Base-by-base conservation (phyloP, 176 grass and related monocot species). In the Carex scoparia region DNA sequence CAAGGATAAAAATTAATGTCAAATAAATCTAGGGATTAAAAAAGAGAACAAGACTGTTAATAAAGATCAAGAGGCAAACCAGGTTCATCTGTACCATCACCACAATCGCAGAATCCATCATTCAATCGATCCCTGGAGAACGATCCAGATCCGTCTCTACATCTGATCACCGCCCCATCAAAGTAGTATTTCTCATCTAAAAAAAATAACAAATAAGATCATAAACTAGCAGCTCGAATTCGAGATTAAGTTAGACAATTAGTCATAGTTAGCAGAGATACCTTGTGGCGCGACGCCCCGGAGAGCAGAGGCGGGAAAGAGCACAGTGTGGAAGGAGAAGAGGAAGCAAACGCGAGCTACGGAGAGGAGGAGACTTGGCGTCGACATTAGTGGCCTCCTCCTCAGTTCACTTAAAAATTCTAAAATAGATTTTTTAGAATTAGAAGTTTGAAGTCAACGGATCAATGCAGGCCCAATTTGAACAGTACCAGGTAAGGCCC, bases 141-240 rank as follows among this genome's bases (percentile, higher is more conserved):
- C 44, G 85, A 92, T 28, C 88, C 87, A 46, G 88, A 90, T 59
- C 95, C 93, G 13, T 98, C 93, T 84, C 89, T 93, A 90, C 95
- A 98, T 64, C 80, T 78, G 55, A 98, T 98, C 77, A 95, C 88
- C 85, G 76, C 56, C 46, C 88, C 77, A 69, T 86, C 67, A 51
- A 94, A 95, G 88, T 98, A 95, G 88, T 98, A 95, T 64, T 85
- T 85, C 89, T 89, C 89, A 81, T 95, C 95, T 95, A 85, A 31
- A 84, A 49, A 76, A 76, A 78, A 84, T 80, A 84, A 49, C 76
- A 78, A 84, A 85, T 19, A 53, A 60, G 37, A 19, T 79, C 11
- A 49, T 79, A 11, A 12, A 49, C 0, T 10, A 62, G 61, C 5
- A 9, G 8, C 12, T 27, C 14, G 1, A 55, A 9, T 18, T 38